Base-by-base conservation (phyloP, 805 yeast species). In the Starmerella vitae region DNA sequence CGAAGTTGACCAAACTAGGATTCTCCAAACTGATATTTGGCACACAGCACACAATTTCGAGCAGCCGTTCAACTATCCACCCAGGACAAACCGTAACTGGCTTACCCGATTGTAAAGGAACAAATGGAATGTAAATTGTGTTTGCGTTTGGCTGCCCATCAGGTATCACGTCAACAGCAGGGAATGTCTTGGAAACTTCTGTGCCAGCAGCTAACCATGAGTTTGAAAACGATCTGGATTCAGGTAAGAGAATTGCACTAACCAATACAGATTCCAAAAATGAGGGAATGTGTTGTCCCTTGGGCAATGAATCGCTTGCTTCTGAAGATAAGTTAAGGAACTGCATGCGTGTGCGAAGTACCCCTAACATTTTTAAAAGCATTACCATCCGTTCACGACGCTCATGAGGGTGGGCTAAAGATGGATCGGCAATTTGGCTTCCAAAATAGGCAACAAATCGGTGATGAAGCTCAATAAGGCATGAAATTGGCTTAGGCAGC, bases 11-110 rank as follows among this genome's bases (percentile, higher is more conserved):
- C 44, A 78, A 62, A 25, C 68, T 64, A 2, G 78, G 67, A 51
- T 76, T 72, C 43, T 70, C 75, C 29, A 73, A 67, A 37, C 78
- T 71, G 73, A 75, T 80, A 51, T 79, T 81, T 15, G 95, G 93
- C 37, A 84, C 76, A 52, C 71, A 76, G 46, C 79, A 75, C 1
- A 78, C 74, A 43, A 77, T 72, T 52, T 82, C 94, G 39, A 85
- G 55, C 46, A 88, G 61, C 44, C 93, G 74, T 50, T 80, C 88
- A 19, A 79, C 64, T 36, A 84, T 65, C 97, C 97, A 88, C 9
- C 96, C 96, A 43, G 84, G 72, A 53, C 95, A 86, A 2, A 94
- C 91, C 5, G 84, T 72, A 36, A 82, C 61, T 0, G 76, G 67
- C 22, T 31, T 32, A 10, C 46, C 47, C n/a, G 55, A 39, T 27